Evolutionary conservation across 352 stramenopile species (phyloP).

Genomic region (Thalassiosira sp.): DNA sequence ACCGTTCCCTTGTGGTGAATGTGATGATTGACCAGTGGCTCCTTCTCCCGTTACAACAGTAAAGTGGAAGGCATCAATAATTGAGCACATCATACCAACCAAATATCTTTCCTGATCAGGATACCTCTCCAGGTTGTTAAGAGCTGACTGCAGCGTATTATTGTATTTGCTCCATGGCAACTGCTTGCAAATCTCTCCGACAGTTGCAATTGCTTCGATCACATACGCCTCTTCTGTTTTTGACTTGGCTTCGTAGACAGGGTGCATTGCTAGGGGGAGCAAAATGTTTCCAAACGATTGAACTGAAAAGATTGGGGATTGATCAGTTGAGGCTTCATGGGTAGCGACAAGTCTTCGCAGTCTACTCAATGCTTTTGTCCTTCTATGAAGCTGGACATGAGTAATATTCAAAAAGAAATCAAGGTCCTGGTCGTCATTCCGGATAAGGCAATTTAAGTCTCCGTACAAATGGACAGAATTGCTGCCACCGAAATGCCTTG

Average conservation of each 20-base stretch:
- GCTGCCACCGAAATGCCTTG: slow-evolving; percentile 50
- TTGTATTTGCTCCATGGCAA: slow-evolving; percentile 97
- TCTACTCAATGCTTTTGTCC: slow-evolving; percentile 89
- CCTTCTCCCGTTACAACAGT: slow-evolving; percentile 63
- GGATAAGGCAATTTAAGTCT: slow-evolving; percentile 71
- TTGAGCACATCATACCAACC: slow-evolving; percentile 88
- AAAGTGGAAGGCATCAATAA: slow-evolving; percentile 97
- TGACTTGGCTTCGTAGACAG: slow-evolving; percentile 92
- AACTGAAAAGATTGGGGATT: slow-evolving; percentile 47
- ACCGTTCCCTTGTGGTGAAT: slow-evolving; percentile 22
- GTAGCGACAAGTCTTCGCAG: slow-evolving; percentile 86
- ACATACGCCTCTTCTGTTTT: slow-evolving; percentile 91
- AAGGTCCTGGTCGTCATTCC: slow-evolving; percentile 85
- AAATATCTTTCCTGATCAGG: slow-evolving; percentile 89
- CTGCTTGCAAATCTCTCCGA: slow-evolving; percentile 89
- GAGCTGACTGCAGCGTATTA: slow-evolving; percentile 87
- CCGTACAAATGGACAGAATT: slow-evolving; percentile 76
- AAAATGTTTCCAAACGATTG: slow-evolving; percentile 91
- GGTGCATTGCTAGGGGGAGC: slow-evolving; percentile 93
- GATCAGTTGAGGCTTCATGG: slow-evolving; percentile 37
- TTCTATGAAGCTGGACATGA: slow-evolving; percentile 97
- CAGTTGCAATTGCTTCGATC: slow-evolving; percentile 90
- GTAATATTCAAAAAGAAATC: slow-evolving; percentile 99
- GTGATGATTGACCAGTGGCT: slow-evolving; percentile 23
- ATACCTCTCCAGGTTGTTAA: slow-evolving; percentile 88